Percentiles rank a stretch among this genome's conserved stretches.
Conservation (phyloP, 495 filamentous ascomycete genomes). For the Cladorrhinum samala region DNA sequence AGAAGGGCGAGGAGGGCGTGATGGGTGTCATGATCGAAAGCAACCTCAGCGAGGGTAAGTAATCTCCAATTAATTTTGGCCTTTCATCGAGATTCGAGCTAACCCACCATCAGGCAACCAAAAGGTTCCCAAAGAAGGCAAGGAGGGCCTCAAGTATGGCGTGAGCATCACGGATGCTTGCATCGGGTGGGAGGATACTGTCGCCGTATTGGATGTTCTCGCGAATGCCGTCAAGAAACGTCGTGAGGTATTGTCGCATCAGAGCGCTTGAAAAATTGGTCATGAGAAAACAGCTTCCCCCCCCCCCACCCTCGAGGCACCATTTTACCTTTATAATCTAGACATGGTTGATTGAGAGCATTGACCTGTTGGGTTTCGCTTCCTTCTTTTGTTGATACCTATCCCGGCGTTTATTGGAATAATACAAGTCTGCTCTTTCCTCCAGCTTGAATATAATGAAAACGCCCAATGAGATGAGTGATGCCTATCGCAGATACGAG, state of each 20-base stretch:
- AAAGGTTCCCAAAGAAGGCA: conserved; percentile 87
- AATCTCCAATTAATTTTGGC: background rate
- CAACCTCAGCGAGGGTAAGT: conserved; percentile 82
- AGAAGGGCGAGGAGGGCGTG: conserved; percentile 75
- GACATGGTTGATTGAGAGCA: too few relatives aligned
- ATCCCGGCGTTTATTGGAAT: background rate
- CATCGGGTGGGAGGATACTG: conserved; percentile 92
- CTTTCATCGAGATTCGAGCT: conserved; percentile 6
- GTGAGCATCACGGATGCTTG: conserved; percentile 98
- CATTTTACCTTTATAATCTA: too few relatives aligned
- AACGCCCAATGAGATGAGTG: too few relatives aligned
- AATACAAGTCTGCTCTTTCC: background rate
- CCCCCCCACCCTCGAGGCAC: too few relatives aligned
- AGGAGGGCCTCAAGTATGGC: conserved; percentile 83
- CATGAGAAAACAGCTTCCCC: too few relatives aligned
- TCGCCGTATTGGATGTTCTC: conserved; percentile 67
- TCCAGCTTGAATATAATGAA: too few relatives aligned
- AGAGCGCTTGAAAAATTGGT: conserved; percentile 12
- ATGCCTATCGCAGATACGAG: too few relatives aligned
- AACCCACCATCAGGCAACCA: conserved; percentile 58
- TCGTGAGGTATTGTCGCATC: conserved; percentile 39
- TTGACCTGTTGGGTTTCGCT: background rate
- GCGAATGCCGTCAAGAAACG: conserved; percentile 74
- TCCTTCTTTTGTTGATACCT: background rate
- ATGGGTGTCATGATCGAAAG: conserved; percentile 99